Evolutionary conservation across 352 stramenopile genomes (phyloP), one percentile per base, ranked within the genome.

Genomic region (Globisporangium splendens): DNA sequence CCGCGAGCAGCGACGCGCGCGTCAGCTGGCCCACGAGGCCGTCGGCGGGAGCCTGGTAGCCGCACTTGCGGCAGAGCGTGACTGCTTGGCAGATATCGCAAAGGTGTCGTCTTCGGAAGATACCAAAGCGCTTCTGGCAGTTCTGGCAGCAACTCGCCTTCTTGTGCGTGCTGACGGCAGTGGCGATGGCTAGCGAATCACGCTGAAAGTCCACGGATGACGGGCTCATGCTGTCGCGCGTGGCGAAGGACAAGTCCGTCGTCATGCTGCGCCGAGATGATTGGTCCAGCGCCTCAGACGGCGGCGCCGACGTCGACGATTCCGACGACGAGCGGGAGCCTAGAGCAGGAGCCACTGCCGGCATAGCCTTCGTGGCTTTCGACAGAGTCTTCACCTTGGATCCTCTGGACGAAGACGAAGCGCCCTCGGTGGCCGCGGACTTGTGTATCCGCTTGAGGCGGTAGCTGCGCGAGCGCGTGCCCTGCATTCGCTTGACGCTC

Each of bases 61-160:
- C 73, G 46, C 78, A 88, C 57, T 82, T 82, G 22, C 78, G 75
- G 59, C 78, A 88, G 42, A 88, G 56, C 21, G 66, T 68, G 22
- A 82, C 66, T 1, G 68, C 72, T 57, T 85, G 72, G 46, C 78
- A 88, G 42, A 77, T 76, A 61, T 83, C 74, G 54, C 78, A 88
- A 54, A 86, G 57, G 46, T 75, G 70, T 1, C 69, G 71, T 33
- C 72, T 73, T 12, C 78, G 72, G 62, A 88, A 88, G 20, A 88
- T 69, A 38, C 78, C 75, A 56, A 88, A 88, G 54, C 75, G 77
- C 59, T 88, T 88, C 49, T 68, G 66, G 47, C 77, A 88, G 47
- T 73, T 69, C 11, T 82, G 69, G 38, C 77, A 88, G 15, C 35
- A 60, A 13, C 61, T 58, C 11, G 56, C 62, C n/a, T 70, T 73